Evolutionary conservation across 2,329 filamentous ascomycete genomes (phyloP), one percentile per base, ranked within the genome.

Genomic region (Elsinoe arachidis): DNA sequence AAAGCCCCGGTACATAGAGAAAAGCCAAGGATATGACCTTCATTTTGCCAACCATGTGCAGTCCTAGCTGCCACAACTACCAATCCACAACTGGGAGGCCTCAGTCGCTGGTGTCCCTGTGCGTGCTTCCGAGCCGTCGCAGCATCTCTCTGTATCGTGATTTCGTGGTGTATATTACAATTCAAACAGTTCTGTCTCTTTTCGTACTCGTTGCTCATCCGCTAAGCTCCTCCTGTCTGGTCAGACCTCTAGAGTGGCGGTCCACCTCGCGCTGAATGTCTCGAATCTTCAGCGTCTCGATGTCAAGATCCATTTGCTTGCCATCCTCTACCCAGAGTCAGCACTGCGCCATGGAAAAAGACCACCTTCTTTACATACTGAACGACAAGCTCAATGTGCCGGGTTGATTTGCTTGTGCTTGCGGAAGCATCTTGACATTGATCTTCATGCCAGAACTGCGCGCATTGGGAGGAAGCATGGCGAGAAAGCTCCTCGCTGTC

Each of bases 231-330:
- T 90, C 88, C 73, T 89, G 83, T 70, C 95, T 86, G 66, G 89
- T 84, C 68, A 97, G 74, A 64, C 79, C 77, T 63, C 93, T 82
- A 53, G 90, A 96, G 75, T 97, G 90, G 66, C 93, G 80, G 70
- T 96, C 88, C 44, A 96, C 84, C 73, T 97, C 90, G 70, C 90
- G 88, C 58, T 92, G 80, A 17, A 97, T 82, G 67, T 90, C 87
- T 69, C 88, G 88, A 69, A 97, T 91, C 64, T 85, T 87, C 74
- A 91, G 78, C 71, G 86, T 87, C 64, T 88, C 84, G 63, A 89
- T 80, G 69, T 96, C 85, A 38, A 97, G 80, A 34, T 83, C 83
- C 76, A 97, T 82, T 67, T 95, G 86, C 75, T 92, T 95, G 65
- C 93, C 93, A 69, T 96, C 93, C 79, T 96, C 89, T 95, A 69